Evolutionary conservation across 139 green algal species (phyloP).

Genomic region (Micromonas commoda): DNA sequence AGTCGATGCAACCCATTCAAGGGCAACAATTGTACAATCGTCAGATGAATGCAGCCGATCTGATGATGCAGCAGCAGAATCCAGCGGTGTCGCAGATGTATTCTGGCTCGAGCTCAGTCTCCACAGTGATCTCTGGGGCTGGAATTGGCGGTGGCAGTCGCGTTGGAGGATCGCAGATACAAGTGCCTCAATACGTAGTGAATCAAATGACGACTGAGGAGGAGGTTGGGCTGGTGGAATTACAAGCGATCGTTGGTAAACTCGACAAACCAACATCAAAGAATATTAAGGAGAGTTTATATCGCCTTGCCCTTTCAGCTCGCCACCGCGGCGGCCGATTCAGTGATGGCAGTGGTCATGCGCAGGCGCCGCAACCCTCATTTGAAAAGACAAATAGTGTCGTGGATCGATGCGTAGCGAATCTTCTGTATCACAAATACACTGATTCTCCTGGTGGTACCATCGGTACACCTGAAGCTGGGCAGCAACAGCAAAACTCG

Average conservation of each 20-base stretch:
- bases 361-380: background rate
- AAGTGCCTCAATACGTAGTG: background rate
- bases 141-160: background rate
- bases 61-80: background rate
- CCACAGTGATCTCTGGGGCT: too few relatives aligned
- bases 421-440: background rate
- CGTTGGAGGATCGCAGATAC: background rate
- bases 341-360: background rate
- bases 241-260: background rate
- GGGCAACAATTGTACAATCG: background rate
- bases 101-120: background rate
- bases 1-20: background rate
- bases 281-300: background rate
- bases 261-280: background rate
- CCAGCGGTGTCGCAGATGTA: background rate
- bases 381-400: background rate
- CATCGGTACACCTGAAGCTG: background rate
- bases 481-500: background rate
- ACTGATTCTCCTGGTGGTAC: background rate
- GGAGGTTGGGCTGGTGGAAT: background rate
- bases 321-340: too few relatives aligned
- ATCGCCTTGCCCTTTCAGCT: background rate
- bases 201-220: background rate
- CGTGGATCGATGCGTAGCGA: background rate
- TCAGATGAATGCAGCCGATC: background rate